phyloP scores from a whole-genome alignment of 352 stramenopile genomes.

The Phytophthora foliorum region DNA sequence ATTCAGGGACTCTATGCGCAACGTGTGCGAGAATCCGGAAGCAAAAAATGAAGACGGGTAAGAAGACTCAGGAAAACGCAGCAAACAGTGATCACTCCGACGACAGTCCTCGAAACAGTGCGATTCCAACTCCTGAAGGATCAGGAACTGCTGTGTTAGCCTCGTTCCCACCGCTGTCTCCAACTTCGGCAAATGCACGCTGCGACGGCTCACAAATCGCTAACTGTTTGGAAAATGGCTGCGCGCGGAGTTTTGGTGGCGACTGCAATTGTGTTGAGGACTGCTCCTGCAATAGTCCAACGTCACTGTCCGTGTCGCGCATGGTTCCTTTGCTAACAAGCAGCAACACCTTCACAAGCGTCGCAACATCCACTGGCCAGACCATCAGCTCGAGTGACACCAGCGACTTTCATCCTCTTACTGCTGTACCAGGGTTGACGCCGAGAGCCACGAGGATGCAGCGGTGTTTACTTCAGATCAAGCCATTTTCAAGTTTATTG shows the following conservation, averaged over 20 bases:
- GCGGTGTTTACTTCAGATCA: conserved; percentile 49
- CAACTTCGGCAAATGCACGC: conserved; percentile 19
- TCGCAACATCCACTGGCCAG: conserved; percentile 22
- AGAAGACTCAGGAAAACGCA: conserved; percentile 2
- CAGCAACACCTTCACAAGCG: conserved; percentile 26
- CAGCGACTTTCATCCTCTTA: conserved; percentile 14
- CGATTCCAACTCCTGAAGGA: conserved; percentile 13
- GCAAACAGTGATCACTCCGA: conserved; percentile 23
- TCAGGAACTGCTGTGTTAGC: conserved; percentile 18
- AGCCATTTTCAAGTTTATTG: conserved; percentile 29
- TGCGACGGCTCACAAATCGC: conserved; percentile 53
- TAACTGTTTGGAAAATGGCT: conserved; percentile 78
- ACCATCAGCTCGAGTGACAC: conserved; percentile 3
- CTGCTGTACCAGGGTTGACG: not conserved
- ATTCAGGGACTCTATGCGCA: conserved; percentile 50
- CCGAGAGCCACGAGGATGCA: conserved; percentile 30
- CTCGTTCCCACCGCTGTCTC: conserved; percentile 29
- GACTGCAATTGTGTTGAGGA: conserved; percentile 65
- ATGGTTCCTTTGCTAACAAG: conserved; percentile 32
- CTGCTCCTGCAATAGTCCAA: conserved; percentile 65
- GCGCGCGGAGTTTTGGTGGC: conserved; percentile 68
- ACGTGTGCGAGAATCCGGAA: conserved; percentile 49
- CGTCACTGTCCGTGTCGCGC: conserved; percentile 17
- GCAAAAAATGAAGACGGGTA: conserved; percentile 7
- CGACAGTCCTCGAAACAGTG: conserved; percentile 29